Conservation (phyloP, 169 alveolate species). For the Babesia gibsoni region DNA sequence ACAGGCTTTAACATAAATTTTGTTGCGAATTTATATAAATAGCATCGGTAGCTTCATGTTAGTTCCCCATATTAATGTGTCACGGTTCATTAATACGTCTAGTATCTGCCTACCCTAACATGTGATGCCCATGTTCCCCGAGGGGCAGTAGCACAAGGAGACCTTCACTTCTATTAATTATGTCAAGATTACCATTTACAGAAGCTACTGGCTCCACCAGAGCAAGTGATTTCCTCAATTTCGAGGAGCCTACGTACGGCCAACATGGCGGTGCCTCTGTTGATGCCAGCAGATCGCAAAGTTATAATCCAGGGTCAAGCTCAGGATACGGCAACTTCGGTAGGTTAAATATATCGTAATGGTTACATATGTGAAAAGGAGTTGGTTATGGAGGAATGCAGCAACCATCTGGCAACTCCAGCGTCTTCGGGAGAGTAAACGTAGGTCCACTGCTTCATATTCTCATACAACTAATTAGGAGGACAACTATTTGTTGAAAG, state of each 20-base stretch:
- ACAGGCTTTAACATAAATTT: too few relatives aligned
- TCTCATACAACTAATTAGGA: slow-evolving; percentile 2
- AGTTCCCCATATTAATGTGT: too few relatives aligned
- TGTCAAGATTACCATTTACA: slow-evolving; percentile 2
- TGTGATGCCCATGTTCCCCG: too few relatives aligned
- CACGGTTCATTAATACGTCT: too few relatives aligned
- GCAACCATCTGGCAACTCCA: neutral
- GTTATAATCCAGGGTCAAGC: neutral
- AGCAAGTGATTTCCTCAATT: slow-evolving; percentile 47
- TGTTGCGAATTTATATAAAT: too few relatives aligned
- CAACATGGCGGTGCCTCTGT: neutral
- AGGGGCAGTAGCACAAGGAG: too few relatives aligned
- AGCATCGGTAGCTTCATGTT: too few relatives aligned
- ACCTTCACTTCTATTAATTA: neutral
- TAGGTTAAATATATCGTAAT: neutral
- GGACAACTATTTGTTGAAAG: slow-evolving; percentile 56
- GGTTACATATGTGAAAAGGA: neutral
- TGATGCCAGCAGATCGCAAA: slow-evolving; percentile 18
- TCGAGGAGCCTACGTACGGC: slow-evolving; percentile 39
- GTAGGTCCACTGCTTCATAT: neutral
- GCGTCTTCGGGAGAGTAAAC: slow-evolving; percentile 9
- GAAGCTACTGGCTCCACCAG: slow-evolving; percentile 21
- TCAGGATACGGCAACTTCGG: slow-evolving; percentile 1
- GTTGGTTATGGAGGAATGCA: neutral
- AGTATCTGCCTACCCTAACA: too few relatives aligned